Conservation (phyloP, 176 grass and related monocot species). For the Ampelocalamus luodianensis region DNA sequence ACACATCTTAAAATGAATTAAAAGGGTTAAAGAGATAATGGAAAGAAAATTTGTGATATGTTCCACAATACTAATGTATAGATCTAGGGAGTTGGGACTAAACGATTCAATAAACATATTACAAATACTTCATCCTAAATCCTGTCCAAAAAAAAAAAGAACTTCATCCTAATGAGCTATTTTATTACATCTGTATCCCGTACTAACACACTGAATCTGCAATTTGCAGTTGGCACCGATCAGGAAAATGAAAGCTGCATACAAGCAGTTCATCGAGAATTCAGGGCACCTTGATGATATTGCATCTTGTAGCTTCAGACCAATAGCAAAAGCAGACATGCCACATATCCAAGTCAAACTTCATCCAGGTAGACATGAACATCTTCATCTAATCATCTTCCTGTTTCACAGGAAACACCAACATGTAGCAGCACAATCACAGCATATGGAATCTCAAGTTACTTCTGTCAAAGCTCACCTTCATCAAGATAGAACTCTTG, state of each 20-base stretch:
- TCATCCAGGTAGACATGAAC: background rate
- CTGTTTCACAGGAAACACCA: background rate
- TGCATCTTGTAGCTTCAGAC: background rate
- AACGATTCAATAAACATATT: too few species aligned
- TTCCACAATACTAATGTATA: background rate
- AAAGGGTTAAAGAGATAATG: background rate
- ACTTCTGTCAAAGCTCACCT: background rate
- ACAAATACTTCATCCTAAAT: background rate
- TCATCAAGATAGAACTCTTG: background rate
- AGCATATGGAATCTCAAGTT: background rate
- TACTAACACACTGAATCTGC: background rate
- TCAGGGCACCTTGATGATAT: background rate
- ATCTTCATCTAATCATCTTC: background rate
- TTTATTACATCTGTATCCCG: background rate
- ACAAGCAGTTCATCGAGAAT: background rate
- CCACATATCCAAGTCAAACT: background rate
- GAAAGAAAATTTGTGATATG: background rate
- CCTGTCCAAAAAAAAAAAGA: too few species aligned
- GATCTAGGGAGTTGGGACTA: too few species aligned
- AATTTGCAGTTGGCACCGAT: background rate
- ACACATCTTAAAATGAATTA: background rate
- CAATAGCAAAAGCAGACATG: background rate
- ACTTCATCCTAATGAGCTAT: background rate
- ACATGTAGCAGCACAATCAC: background rate
- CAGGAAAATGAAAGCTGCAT: background rate